These are phyloP conservation scores for Trametes punicea DNA, from an alignment of 768 basidiomycete species.

Conservation along the genomic window DNA sequence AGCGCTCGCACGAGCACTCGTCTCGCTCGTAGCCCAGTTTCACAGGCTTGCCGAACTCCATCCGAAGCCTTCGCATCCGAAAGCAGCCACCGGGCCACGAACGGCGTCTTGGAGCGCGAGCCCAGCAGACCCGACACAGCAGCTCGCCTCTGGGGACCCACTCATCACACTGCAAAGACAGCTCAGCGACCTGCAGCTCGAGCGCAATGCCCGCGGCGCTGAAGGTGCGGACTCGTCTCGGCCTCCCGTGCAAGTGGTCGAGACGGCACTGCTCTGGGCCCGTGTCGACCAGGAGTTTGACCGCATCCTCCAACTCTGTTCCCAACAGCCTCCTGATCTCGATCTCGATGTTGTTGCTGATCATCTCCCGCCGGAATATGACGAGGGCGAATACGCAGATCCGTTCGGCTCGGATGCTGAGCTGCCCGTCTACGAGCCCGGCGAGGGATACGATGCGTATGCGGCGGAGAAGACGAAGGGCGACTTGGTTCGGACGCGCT, in stretches of 20 bases:
- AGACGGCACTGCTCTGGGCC: conserved; percentile 68
- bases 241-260: conserved; percentile 50
- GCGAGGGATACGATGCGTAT: conserved; percentile 4
- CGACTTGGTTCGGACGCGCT: neutral
- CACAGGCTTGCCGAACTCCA: conserved; percentile 43
- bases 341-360: conserved; percentile 7
- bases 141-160: conserved; percentile 33
- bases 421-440: conserved; percentile 32
- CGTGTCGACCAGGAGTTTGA: conserved; percentile 75
- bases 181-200: conserved; percentile 62
- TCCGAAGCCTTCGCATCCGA: neutral
- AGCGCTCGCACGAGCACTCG: conserved; percentile 62
- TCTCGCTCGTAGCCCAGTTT: conserved; percentile 66
- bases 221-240: conserved; percentile 21
- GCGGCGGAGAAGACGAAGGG: conserved; percentile 16
- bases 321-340: conserved; percentile 38
- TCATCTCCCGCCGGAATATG: conserved; percentile 32
- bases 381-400: conserved; percentile 23
- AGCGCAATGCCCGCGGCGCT: conserved; percentile 43
- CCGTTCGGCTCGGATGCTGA: conserved; percentile 7
- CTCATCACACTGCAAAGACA: conserved; percentile 66
- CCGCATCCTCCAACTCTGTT: conserved; percentile 61
- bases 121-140: conserved; percentile 5
- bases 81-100: conserved; percentile 7
- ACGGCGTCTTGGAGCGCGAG: conserved; percentile 29